phyloP scores from a whole-genome alignment of 352 stramenopile species.

The Globisporangium megalacanthum region DNA sequence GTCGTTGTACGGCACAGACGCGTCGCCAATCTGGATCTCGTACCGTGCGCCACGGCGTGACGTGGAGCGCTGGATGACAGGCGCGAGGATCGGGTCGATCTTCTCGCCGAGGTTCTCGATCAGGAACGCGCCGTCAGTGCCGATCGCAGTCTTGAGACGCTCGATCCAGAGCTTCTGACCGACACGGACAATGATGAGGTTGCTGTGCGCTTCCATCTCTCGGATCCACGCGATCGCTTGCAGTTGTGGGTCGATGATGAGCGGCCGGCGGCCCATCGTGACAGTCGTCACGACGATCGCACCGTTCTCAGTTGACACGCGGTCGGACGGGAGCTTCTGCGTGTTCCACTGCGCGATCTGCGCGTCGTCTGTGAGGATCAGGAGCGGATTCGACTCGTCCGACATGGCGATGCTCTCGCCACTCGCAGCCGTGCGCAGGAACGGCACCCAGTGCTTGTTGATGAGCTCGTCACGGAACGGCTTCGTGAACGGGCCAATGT shows the following conservation, averaged over 20 bases:
- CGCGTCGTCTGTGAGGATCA: conserved; percentile 90
- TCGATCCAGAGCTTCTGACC: conserved; percentile 94
- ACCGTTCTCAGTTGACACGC: conserved; percentile 93
- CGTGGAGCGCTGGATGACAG: conserved; percentile 92
- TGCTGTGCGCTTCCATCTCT: conserved; percentile 88
- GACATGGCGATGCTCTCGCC: conserved; percentile 90
- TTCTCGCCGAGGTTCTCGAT: conserved; percentile 95
- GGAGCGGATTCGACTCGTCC: conserved; percentile 82
- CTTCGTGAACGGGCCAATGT: conserved; percentile 95
- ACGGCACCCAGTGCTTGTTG: conserved; percentile 91
- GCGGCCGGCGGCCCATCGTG: conserved; percentile 83
- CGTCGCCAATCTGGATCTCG: conserved; percentile 94
- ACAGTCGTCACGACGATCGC: conserved; percentile 91
- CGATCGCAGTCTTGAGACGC: conserved; percentile 91
- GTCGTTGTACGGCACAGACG: conserved; percentile 92
- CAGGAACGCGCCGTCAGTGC: conserved; percentile 89
- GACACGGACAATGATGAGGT: conserved; percentile 92
- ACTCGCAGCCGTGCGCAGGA: conserved; percentile 80
- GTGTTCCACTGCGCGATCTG: conserved; percentile 94
- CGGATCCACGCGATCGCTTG: conserved; percentile 93
- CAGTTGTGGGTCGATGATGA: conserved; percentile 93
- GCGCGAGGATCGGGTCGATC: conserved; percentile 91
- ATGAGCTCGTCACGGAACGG: conserved; percentile 92
- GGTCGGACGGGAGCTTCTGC: conserved; percentile 88
- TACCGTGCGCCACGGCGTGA: conserved; percentile 91